Percentiles rank a stretch among this genome's conserved stretches.
Evolutionary conservation across 2,329 filamentous ascomycete genomes (phyloP).

Genomic region (Coleophoma crateriformis): DNA sequence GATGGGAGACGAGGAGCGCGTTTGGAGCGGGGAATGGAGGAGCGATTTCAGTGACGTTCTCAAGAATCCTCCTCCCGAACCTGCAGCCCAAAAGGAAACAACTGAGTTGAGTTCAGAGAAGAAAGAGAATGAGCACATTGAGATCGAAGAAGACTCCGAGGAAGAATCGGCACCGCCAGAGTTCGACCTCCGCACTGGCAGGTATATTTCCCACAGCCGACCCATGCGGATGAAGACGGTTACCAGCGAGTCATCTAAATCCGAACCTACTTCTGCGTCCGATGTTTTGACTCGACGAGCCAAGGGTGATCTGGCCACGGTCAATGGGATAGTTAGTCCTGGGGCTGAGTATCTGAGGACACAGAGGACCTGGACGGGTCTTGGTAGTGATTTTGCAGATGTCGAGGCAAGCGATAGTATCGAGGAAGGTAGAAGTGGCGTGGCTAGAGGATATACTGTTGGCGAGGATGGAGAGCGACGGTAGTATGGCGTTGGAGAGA

Average conservation of each 20-base stretch:
- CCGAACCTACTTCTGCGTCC: constrained; percentile 24
- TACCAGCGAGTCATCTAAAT: constrained; percentile 17
- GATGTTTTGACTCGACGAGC: constrained; percentile 56
- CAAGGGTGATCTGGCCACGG: constrained; percentile 68
- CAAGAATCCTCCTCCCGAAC: constrained; percentile 4
- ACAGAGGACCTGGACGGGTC: constrained; percentile 82
- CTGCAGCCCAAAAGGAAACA: neutral
- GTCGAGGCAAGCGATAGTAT: constrained; percentile 64
- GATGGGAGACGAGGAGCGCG: constrained; percentile 64
- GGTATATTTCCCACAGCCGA: constrained; percentile 71
- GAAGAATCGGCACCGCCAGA: constrained; percentile 78
- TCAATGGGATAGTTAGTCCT: constrained; percentile 85
- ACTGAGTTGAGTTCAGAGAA: neutral
- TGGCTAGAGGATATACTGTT: constrained; percentile 83
- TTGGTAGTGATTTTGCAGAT: constrained; percentile 79
- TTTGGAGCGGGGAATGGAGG: constrained; percentile 88
- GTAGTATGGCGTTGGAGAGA: neutral
- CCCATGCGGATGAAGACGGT: constrained; percentile 50
- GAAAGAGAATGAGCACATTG: constrained; percentile 7
- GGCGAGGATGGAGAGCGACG: constrained; percentile 45
- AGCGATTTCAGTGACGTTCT: constrained; percentile 62
- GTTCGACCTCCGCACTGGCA: constrained; percentile 86
- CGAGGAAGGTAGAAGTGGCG: constrained; percentile 80
- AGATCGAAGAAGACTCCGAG: constrained; percentile 43
- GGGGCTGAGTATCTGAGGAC: constrained; percentile 82